Percentiles rank a stretch among this genome's conserved stretches.
Evolutionary conservation across 345 rosid genomes (phyloP).

Genomic region (Rubroshorea leprosula): DNA sequence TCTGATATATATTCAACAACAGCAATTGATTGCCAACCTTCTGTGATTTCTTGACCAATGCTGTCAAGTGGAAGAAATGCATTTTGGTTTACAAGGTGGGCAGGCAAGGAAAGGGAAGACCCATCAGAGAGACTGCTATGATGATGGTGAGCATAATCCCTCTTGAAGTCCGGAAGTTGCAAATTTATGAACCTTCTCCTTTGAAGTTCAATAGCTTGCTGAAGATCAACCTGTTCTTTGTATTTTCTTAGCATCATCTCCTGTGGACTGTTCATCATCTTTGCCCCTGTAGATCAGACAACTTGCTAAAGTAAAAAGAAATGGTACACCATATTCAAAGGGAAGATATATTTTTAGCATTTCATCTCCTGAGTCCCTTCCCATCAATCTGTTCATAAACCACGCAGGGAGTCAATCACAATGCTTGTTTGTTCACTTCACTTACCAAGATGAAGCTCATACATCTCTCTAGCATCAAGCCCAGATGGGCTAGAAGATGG

Average conservation of each 20-base stretch:
- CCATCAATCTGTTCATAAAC: neutral
- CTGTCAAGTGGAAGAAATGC: constrained; percentile 29
- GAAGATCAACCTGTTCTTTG: constrained; percentile 82
- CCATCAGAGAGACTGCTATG: constrained; percentile 71
- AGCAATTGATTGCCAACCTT: constrained; percentile 29
- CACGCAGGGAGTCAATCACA: neutral
- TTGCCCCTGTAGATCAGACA: constrained; percentile 41
- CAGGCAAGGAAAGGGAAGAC: constrained; percentile 36
- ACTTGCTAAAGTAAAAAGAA: constrained; percentile 4
- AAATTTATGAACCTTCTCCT: constrained; percentile 73
- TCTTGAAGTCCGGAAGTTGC: constrained; percentile 74
- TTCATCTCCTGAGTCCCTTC: neutral
- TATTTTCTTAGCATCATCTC: constrained; percentile 65
- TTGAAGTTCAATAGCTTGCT: constrained; percentile 85
- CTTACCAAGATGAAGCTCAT: constrained; percentile 65
- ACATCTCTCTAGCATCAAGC: constrained; percentile 57
- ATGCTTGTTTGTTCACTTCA: constrained; percentile 6
- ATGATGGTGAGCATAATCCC: constrained; percentile 43
- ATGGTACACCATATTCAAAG: too few relatives aligned
- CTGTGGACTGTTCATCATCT: constrained; percentile 48
- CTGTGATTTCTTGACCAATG: constrained; percentile 34
- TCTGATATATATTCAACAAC: neutral
- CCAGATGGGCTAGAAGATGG: constrained; percentile 64
- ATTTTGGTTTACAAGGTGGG: constrained; percentile 35
- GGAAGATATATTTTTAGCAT: constrained; percentile 6